Conservation (phyloP, 1,139 yeast genomes). For the Blastobotrys indianensis region DNA sequence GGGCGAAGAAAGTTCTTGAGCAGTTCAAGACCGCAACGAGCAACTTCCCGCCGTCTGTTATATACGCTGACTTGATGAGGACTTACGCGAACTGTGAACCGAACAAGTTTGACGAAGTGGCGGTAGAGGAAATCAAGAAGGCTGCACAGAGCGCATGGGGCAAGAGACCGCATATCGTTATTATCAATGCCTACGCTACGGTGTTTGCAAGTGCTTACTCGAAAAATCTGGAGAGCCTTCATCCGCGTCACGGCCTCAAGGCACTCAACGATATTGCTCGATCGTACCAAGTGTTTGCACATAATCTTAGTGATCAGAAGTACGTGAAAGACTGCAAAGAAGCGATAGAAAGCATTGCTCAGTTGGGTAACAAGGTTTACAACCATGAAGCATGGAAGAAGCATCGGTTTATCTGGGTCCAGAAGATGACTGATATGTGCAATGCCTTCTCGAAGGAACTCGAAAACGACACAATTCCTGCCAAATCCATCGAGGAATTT, state of each 20-base stretch:
- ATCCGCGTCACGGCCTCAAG: slow-evolving; percentile 15
- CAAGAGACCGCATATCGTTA: slow-evolving; percentile 10
- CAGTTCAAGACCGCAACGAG: neutral
- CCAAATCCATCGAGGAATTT: slow-evolving; percentile 14
- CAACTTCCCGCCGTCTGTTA: slow-evolving; percentile 13
- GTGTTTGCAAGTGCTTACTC: slow-evolving; percentile 5
- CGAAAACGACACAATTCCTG: slow-evolving; percentile 3
- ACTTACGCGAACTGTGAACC: slow-evolving; percentile 8
- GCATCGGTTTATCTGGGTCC: slow-evolving; percentile 14
- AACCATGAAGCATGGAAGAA: slow-evolving; percentile 15
- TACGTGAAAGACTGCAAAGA: slow-evolving; percentile 7
- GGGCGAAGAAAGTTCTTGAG: slow-evolving; percentile 5
- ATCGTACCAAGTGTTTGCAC: slow-evolving; percentile 12
- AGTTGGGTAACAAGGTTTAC: slow-evolving; percentile 13
- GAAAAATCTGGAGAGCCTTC: slow-evolving; percentile 2
- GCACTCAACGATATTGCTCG: slow-evolving; percentile 16
- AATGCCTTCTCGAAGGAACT: slow-evolving; percentile 1
- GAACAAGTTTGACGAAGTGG: slow-evolving; percentile 3
- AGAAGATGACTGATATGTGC: slow-evolving; percentile 13
- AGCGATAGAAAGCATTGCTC: slow-evolving; percentile 10
- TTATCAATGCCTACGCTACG: slow-evolving; percentile 9
- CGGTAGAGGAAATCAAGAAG: slow-evolving; percentile 10
- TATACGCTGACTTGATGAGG: slow-evolving; percentile 16
- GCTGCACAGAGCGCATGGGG: slow-evolving; percentile 14
- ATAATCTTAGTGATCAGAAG: slow-evolving; percentile 6